phyloP scores from a whole-genome alignment of 2,329 filamentous ascomycete genomes.

The Colletotrichum gloeosporioides region DNA sequence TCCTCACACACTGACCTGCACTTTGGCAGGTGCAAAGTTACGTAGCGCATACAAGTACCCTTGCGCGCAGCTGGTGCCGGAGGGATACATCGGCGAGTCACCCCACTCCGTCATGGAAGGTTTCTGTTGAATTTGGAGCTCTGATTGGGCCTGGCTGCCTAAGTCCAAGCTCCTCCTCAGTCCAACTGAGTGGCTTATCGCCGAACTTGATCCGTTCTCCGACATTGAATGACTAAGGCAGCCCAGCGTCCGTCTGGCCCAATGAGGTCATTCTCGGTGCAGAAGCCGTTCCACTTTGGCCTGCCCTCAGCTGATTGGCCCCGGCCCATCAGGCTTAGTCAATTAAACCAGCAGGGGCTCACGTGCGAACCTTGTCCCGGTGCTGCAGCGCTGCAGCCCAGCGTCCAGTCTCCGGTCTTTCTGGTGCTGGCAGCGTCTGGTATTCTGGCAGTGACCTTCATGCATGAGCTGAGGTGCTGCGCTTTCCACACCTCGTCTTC shows the following conservation, averaged over 20 bases:
- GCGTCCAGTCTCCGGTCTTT: background rate
- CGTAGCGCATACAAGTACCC: background rate
- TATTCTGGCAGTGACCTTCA: constrained; percentile 3
- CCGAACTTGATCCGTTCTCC: constrained; percentile 5
- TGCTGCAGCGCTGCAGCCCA: background rate
- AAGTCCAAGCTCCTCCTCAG: background rate
- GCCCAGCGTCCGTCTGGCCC: background rate
- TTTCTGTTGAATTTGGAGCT: background rate
- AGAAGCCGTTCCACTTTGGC: background rate
- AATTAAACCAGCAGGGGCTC: background rate
- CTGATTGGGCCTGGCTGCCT: background rate
- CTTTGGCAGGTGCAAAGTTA: background rate
- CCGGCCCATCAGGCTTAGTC: background rate
- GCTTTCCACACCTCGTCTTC: constrained; percentile 3
- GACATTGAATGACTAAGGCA: background rate
- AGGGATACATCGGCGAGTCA: background rate
- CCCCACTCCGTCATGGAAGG: background rate
- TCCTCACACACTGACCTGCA: background rate
- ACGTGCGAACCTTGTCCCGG: constrained; percentile 20
- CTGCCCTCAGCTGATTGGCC: background rate
- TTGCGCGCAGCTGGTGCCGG: background rate
- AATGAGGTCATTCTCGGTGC: constrained; percentile 12
- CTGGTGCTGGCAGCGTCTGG: background rate
- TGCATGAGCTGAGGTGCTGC: background rate
- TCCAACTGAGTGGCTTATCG: background rate